These are phyloP conservation scores for Agastache rugosa DNA, from an alignment of 257 asterid species.

Conservation along the genomic window DNA sequence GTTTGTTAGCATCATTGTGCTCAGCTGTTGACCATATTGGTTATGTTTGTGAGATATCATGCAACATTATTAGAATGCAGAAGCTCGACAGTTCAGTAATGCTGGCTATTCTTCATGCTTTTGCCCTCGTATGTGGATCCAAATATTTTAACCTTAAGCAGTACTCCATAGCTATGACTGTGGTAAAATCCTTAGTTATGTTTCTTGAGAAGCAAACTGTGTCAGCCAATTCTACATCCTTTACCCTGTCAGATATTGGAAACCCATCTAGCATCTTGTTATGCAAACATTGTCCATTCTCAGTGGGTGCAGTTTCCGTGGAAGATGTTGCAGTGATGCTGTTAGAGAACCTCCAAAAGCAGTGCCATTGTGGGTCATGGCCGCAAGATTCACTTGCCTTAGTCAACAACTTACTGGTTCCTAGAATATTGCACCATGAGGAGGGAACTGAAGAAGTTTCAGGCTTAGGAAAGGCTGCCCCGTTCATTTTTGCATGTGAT, in stretches of 20 bases:
- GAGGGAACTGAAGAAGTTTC: constrained; percentile 39
- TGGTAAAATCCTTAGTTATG: constrained; percentile 72
- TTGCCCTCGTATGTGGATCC: constrained; percentile 73
- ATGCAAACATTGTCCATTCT: constrained; percentile 69
- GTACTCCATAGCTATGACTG: constrained; percentile 59
- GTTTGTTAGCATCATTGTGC: constrained; percentile 77
- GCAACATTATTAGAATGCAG: constrained; percentile 58
- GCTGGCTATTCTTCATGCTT: constrained; percentile 73
- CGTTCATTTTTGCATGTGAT: constrained; percentile 29
- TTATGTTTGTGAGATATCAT: constrained; percentile 80
- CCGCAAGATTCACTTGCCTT: constrained; percentile 41
- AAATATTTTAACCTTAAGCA: constrained; percentile 59
- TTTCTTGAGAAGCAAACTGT: constrained; percentile 60
- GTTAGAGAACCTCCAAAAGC: constrained; percentile 62
- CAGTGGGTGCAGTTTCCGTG: constrained; percentile 58
- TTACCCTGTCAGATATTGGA: constrained; percentile 38
- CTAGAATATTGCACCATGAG: constrained; percentile 30
- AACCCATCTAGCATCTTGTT: constrained; percentile 43
- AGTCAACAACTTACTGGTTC: constrained; percentile 35
- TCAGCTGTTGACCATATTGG: constrained; percentile 68
- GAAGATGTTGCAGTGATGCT: constrained; percentile 61
- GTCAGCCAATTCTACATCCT: constrained; percentile 37
- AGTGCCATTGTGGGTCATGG: constrained; percentile 42
- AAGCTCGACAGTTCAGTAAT: constrained; percentile 45
- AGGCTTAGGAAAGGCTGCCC: constrained; percentile 37